These are phyloP conservation scores for Phyllosticta citrichinensis DNA, from an alignment of 2,329 filamentous ascomycete species.

Conservation along the genomic window DNA sequence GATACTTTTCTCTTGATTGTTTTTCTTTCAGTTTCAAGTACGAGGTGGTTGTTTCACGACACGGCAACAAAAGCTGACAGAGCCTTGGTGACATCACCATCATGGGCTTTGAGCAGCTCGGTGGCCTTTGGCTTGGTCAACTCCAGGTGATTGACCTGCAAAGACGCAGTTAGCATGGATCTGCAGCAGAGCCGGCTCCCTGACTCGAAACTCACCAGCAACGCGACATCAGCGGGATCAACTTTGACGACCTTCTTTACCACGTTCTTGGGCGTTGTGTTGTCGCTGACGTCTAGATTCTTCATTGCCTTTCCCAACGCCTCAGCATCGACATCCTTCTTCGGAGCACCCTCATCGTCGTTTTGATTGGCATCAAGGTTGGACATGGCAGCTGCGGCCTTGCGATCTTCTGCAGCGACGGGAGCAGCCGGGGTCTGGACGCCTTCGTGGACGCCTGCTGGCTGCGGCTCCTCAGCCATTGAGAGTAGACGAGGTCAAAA, in stretches of 20 bases:
- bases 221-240: constrained; percentile 57
- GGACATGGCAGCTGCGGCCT: constrained; percentile 63
- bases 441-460: constrained; percentile 48
- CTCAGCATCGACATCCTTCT: constrained; percentile 56
- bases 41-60: background rate
- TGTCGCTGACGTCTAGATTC: constrained; percentile 41
- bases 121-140: constrained; percentile 62
- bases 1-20: too few species aligned
- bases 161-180: background rate
- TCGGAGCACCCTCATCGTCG: constrained; percentile 35
- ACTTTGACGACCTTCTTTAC: constrained; percentile 53
- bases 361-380: constrained; percentile 51
- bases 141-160: constrained; percentile 60
- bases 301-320: constrained; percentile 65
- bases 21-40: too few species aligned
- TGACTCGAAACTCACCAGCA: constrained; percentile 47
- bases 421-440: constrained; percentile 38
- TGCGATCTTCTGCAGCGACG: constrained; percentile 59
- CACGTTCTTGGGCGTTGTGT: constrained; percentile 27
- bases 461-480: constrained; percentile 55
- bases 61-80: constrained; percentile 49
- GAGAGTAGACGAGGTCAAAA: constrained; percentile 7
- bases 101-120: constrained; percentile 60
- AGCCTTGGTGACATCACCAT: constrained; percentile 59
- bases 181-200: background rate